Percentiles rank a stretch among this genome's conserved stretches.
Conservation (phyloP, 1,139 yeast species). For the Candida anutae region DNA sequence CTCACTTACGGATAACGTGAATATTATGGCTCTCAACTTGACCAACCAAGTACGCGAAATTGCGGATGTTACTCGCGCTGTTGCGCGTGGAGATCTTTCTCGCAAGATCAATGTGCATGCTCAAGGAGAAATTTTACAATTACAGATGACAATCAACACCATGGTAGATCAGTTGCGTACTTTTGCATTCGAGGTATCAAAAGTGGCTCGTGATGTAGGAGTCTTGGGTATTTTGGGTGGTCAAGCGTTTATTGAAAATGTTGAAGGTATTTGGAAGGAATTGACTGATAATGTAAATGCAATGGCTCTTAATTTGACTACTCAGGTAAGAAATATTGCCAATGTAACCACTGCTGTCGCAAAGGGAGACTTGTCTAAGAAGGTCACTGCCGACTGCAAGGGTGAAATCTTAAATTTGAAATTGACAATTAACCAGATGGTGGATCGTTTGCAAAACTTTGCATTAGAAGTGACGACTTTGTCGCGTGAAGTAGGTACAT, state of each 20-base stretch:
- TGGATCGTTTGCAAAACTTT: constrained; percentile 79
- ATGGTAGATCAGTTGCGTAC: constrained; percentile 87
- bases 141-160: constrained; percentile 72
- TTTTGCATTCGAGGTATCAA: constrained; percentile 81
- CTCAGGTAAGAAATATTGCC: constrained; percentile 84
- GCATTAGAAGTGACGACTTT: constrained; percentile 85
- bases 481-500: constrained; percentile 84
- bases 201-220: constrained; percentile 86
- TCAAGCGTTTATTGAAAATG: constrained; percentile 77
- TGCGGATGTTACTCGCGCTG: constrained; percentile 83
- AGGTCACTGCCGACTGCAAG: constrained; percentile 83
- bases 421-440: constrained; percentile 77
- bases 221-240: constrained; percentile 85
- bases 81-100: constrained; percentile 71
- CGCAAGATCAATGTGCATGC: constrained; percentile 77
- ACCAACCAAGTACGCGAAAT: constrained; percentile 81
- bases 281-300: constrained; percentile 85
- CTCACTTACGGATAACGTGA: constrained; percentile 74
- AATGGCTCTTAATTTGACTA: constrained; percentile 81
- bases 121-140: constrained; percentile 72
- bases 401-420: constrained; percentile 81
- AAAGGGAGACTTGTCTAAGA: constrained; percentile 78
- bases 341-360: constrained; percentile 91
- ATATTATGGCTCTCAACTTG: constrained; percentile 79
- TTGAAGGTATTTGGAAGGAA: constrained; percentile 87